Base-by-base conservation (phyloP, 768 basidiomycete species). In the Mycena rosella region DNA sequence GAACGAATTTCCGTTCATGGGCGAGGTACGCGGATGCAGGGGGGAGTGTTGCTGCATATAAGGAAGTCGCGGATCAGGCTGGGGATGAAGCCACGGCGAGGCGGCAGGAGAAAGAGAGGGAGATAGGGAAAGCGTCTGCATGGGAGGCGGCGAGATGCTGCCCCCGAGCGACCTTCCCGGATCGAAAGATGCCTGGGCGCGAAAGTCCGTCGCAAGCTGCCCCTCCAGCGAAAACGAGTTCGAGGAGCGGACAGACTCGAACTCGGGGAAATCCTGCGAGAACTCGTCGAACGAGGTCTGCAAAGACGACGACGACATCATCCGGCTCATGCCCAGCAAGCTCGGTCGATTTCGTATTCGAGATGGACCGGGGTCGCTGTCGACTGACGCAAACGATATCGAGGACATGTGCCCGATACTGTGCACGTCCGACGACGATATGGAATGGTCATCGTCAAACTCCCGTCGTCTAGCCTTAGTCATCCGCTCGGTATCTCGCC, bases 401-500 rank as follows among this genome's bases (percentile, higher is more conserved):
- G 88, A 87, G 8, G 93, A 95, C 83, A 91, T 86, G 61, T 88
- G 88, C 45, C 90, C 86, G 59, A 89, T 82, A 75, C 89, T 92
- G 71, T 91, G 91, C 32, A 96, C 83, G 72, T 96, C 95, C 52
- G 93, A 94, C 30, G 92, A 94, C 60, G 94, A 95, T 87, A 95
- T 92, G 32, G 95, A 96, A 75, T 93, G 94, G 74, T 95, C 95
- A 75, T 96, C 95, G 79, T 96, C 95, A 71, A 87, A 91, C 73
- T 95, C 93, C 75, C 93, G 83, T 75, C 92, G 87, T 69, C 95
- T 87, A 68, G 89, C 92, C 83, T 96, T 96, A 60, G 86, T 80
- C 75, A 91, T 78, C 27, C 91, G 86, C 75, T 92, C 91, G 60
- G 79, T 78, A 54, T 86, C 85, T 51, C 84, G 81, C 78, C 88